Evolutionary conservation across 495 filamentous ascomycete genomes (phyloP).

Genomic region (Penicillium waksmanii): DNA sequence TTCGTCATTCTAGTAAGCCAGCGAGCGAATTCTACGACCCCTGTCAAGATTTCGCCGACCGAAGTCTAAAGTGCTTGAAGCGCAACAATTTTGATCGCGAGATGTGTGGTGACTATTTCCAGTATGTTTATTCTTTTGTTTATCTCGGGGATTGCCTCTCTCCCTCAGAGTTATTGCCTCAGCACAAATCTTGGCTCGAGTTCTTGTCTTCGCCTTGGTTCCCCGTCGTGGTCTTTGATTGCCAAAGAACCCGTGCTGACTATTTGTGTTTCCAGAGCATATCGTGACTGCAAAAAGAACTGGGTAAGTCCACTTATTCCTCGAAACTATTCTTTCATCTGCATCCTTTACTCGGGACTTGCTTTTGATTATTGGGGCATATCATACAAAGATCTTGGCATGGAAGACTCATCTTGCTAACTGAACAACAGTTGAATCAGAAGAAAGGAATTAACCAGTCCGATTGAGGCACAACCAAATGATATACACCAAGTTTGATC

Average conservation of each 20-base stretch:
- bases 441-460: constrained; percentile 23
- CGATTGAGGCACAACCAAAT: neutral
- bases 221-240: no score
- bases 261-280: constrained; percentile 61
- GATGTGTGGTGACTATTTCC: constrained; percentile 94
- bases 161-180: neutral
- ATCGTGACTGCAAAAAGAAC: constrained; percentile 90
- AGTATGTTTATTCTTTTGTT: constrained; percentile 56
- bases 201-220: neutral
- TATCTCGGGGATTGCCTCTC: neutral
- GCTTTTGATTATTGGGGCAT: neutral
- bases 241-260: no score
- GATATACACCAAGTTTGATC: neutral
- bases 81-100: constrained; percentile 81
- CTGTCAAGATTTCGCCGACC: constrained; percentile 89
- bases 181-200: neutral
- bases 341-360: neutral
- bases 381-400: neutral
- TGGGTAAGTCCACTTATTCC: constrained; percentile 65
- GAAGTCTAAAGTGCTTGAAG: constrained; percentile 82
- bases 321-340: constrained; percentile 10
- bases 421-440: constrained; percentile 33
- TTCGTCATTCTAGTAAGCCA: constrained; percentile 62
- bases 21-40: constrained; percentile 89
- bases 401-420: neutral